phyloP scores from a whole-genome alignment of 352 stramenopile species.

The Stramenopiles sp. region DNA sequence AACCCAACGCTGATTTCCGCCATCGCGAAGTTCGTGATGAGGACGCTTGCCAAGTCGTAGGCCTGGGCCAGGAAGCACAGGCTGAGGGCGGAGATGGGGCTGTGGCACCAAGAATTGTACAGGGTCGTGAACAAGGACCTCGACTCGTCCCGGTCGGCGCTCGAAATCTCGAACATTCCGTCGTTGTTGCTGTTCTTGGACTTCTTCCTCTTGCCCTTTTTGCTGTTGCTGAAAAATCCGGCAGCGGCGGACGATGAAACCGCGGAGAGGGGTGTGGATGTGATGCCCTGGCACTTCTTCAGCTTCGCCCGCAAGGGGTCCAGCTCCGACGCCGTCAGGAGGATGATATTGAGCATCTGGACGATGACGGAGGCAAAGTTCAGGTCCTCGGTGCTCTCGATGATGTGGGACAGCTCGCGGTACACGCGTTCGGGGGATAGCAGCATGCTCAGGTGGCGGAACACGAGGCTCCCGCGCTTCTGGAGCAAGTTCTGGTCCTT shows the following conservation, averaged over 20 bases:
- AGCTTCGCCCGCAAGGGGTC: constrained; percentile 41
- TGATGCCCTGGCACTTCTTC: constrained; percentile 21
- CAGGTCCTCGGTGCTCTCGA: constrained; percentile 49
- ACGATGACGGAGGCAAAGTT: constrained; percentile 97
- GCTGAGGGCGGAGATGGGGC: constrained; percentile 85
- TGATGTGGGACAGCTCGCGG: constrained; percentile 81
- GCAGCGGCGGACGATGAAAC: neutral
- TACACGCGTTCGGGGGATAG: constrained; percentile 94
- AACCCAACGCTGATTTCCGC: constrained; percentile 92
- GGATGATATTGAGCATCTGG: constrained; percentile 95
- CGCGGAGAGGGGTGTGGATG: neutral
- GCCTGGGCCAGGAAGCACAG: constrained; percentile 91
- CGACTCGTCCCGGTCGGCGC: constrained; percentile 17
- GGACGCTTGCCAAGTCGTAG: constrained; percentile 82
- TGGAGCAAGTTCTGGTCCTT: constrained; percentile 53
- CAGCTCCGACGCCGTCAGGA: constrained; percentile 94
- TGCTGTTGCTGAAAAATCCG: constrained; percentile 13
- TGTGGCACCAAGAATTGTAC: constrained; percentile 86
- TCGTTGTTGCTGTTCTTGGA: neutral
- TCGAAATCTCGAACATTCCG: neutral
- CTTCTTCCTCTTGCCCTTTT: constrained; percentile 14
- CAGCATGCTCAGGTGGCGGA: constrained; percentile 91
- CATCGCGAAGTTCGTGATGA: constrained; percentile 89
- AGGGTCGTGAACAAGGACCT: constrained; percentile 46
- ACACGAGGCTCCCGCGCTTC: constrained; percentile 85